A percentile compares a stretch with the other conserved stretches of the same genome.
These are phyloP conservation scores for Hypoxylon cercidicola DNA, from an alignment of 495 filamentous ascomycete species.

Conservation along the genomic window DNA sequence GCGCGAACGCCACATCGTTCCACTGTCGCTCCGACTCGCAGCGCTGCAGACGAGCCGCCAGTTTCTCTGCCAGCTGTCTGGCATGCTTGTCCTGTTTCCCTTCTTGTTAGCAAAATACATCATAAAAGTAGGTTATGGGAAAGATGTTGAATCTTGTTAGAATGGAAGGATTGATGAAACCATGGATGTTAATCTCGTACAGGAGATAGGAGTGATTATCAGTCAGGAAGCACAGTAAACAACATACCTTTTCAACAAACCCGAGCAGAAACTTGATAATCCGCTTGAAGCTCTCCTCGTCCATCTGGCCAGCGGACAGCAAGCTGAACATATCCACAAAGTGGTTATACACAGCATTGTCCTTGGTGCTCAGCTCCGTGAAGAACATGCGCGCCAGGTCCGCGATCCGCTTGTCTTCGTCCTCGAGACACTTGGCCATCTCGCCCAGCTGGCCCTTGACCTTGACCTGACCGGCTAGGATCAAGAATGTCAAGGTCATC, in stretches of 20 bases:
- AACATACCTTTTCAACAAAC: conserved; percentile 93
- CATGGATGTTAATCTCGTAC: no score
- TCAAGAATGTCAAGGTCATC: conserved; percentile 98
- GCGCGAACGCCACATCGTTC: conserved; percentile 93
- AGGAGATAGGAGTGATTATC: no score
- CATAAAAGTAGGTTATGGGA: neutral
- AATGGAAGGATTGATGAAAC: neutral
- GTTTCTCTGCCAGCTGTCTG: conserved; percentile 91
- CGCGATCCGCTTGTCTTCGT: conserved; percentile 89
- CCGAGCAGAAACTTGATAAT: conserved; percentile 93
- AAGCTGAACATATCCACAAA: conserved; percentile 99
- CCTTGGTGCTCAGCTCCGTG: conserved; percentile 93
- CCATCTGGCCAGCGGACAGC: conserved; percentile 82
- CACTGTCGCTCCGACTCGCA: conserved; percentile 95
- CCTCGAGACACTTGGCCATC: conserved; percentile 99
- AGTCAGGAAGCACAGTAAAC: neutral
- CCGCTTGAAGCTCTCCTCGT: conserved; percentile 82
- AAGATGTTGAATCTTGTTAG: neutral
- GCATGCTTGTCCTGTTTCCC: conserved; percentile 89
- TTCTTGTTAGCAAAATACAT: conserved; percentile 15
- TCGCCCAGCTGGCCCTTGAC: conserved; percentile 99
- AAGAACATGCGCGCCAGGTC: conserved; percentile 99
- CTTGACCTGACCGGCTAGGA: conserved; percentile 97
- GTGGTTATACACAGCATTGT: conserved; percentile 99
- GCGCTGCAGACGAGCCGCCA: conserved; percentile 84